These are phyloP conservation scores for Odontarrhena argentea DNA, from an alignment of 345 rosid species.

Conservation along the genomic window DNA sequence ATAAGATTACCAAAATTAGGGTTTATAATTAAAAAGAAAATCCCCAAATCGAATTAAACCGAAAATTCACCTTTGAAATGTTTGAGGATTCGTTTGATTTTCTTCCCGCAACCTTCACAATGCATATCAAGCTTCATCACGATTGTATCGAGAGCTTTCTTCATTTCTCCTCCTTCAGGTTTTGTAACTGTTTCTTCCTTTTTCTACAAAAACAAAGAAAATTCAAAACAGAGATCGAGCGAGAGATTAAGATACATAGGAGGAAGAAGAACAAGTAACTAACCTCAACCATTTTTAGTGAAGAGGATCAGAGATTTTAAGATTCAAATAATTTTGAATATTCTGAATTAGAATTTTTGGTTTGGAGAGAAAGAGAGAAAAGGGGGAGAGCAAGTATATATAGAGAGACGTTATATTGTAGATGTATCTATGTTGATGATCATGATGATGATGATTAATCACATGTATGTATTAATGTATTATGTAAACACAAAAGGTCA, in stretches of 20 bases:
- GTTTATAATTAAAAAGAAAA: constrained; percentile 1
- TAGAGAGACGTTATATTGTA: too few relatives aligned
- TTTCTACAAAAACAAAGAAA: constrained; percentile 27
- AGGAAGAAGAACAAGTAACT: constrained; percentile 28
- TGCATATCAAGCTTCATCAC: constrained; percentile 77
- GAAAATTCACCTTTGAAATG: constrained; percentile 50
- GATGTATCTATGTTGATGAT: too few relatives aligned
- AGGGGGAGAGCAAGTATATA: too few relatives aligned
- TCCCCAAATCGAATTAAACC: not conserved
- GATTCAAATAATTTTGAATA: constrained; percentile 24
- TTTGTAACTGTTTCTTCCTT: constrained; percentile 37
- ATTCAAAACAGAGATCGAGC: not conserved
- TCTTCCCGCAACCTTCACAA: constrained; percentile 93
- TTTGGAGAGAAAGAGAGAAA: too few relatives aligned
- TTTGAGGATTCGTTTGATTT: constrained; percentile 51
- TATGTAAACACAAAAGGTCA: too few relatives aligned
- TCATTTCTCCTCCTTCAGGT: constrained; percentile 45
- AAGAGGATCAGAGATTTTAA: constrained; percentile 1
- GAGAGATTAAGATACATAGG: not conserved
- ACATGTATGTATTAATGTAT: too few relatives aligned
- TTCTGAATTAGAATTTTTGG: not conserved
- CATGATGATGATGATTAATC: too few relatives aligned
- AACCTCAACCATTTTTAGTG: constrained; percentile 56
- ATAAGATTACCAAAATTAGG: constrained; percentile 17
- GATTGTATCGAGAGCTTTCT: constrained; percentile 54